Base-by-base conservation (phyloP, 371 early-diverging fungal genomes). In the Chytridium lagenaria region DNA sequence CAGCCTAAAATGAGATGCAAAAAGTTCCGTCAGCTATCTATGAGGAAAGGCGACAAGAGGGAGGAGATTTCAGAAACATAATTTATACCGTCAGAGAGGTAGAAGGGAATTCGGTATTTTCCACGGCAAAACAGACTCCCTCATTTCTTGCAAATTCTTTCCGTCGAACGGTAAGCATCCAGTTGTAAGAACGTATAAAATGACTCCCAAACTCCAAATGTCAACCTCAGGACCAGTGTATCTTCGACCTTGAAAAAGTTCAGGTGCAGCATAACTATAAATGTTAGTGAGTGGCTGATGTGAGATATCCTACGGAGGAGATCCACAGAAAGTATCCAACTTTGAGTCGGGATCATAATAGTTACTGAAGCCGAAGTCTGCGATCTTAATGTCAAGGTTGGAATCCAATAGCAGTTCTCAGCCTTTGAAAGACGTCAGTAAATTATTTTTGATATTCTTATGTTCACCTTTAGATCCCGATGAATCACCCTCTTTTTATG, bases 121-220 rank as follows among this genome's bases (percentile, higher is more conserved):
- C 89, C 89, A 26, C 87, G 77, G 71, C 87, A 87, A 12, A n/a
- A 92, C 91, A 38, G 87, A 87, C 64, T 88, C 88, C 28, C 91
- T 75, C 80, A 90, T 87, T 59, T 84, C 85, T 63, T 85, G 86
- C 39, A 90, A 73, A 73, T 89, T 88, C 72, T 89, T 89, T 44
- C 91, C 91, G 67, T 91, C 89, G 84, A 95, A 97, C 0, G 97
- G 95, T 57, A 95, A 90, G 73, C 89, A 89, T 0, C 97, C 97
- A 31, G 92, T 91, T 1, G 93, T 90, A 85, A 95, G 89, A 34
- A 94, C 92, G 76, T 91, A 97, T 1, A 97, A 79, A 26, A 94
- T 90, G 0, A 97, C 93, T 15, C 98, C 98, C 22, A 95, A 77
- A 74, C 83, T 83, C 89, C 89, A 92, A 50, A 92, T 80, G 77